Percentiles rank a stretch among this genome's conserved stretches.
phyloP scores from a whole-genome alignment of 208 protist species.

The Lotmaria passim region DNA sequence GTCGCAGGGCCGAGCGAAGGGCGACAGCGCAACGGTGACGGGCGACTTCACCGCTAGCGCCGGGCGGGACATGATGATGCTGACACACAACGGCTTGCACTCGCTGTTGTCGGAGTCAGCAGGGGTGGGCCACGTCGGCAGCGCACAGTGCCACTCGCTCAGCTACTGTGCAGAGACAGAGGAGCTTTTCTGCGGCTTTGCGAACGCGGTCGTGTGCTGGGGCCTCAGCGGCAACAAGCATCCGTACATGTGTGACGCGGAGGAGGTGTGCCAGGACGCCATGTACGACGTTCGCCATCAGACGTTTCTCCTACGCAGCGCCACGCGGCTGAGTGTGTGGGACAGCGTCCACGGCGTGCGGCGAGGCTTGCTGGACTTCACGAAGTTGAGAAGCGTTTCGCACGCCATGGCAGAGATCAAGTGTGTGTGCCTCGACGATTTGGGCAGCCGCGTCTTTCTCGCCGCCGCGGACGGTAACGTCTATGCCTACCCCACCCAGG shows the following conservation, averaged over 20 bases:
- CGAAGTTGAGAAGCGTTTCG: constrained; percentile 19
- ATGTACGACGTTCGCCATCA: constrained; percentile 50
- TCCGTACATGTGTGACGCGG: constrained; percentile 46
- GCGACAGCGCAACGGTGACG: neutral
- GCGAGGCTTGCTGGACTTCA: constrained; percentile 47
- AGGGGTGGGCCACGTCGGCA: constrained; percentile 5
- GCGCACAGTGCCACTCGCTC: constrained; percentile 33
- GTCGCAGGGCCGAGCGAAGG: neutral
- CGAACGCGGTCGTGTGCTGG: constrained; percentile 61
- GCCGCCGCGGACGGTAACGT: constrained; percentile 44
- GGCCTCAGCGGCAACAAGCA: constrained; percentile 31
- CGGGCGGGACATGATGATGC: constrained; percentile 24
- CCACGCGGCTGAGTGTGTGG: constrained; percentile 69
- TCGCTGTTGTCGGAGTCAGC: constrained; percentile 26
- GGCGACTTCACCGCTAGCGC: constrained; percentile 4
- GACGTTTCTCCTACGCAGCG: constrained; percentile 63
- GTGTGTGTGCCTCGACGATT: constrained; percentile 62
- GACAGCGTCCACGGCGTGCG: constrained; percentile 54
- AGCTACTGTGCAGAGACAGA: constrained; percentile 54
- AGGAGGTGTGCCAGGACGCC: constrained; percentile 43
- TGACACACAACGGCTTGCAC: constrained; percentile 31
- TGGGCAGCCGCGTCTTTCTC: constrained; percentile 65
- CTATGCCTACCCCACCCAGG: constrained; percentile 49
- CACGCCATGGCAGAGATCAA: constrained; percentile 44
- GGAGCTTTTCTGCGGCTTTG: constrained; percentile 67